Evolutionary conservation across 768 basidiomycete species (phyloP), one percentile per base, ranked within the genome.

Genomic region (Tulasnella sp.): DNA sequence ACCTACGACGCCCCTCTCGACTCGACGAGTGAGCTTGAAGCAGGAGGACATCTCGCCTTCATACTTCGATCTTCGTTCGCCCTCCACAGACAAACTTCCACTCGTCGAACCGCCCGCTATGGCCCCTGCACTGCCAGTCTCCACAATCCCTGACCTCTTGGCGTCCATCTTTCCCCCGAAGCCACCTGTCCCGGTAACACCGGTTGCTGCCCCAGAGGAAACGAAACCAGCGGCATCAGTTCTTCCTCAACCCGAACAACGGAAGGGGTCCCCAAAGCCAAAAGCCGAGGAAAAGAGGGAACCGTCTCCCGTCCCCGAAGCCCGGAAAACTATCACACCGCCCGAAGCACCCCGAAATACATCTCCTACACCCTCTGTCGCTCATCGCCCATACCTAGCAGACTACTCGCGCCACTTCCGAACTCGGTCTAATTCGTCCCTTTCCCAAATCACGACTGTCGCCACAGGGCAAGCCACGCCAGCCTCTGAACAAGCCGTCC

Each of bases 361-460:
- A 18, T 72, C 71, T 26, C 71, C 71, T 13, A 40, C 37, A 35
- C 71, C 71, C 26, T 72, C 71, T 9, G 23, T 42, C 44, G 39
- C 71, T 32, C 71, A 72, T 72, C 71, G 71, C 16, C 71, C 71
- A 37, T 72, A 72, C 39, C 71, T 72, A 29, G 39, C 71, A 1
- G 71, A 72, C 44, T 72, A 72, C 39, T 72, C 71, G 35, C 71
- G 71, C 16, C 71, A 72, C 37, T 72, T 72, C 37, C 39, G 71
- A 32, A 40, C 9, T 32, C 61, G 61, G 1, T 67, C 61, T 23
- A 67, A 67, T 26, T 67, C 61, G 4, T 67, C 61, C 29, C 10
- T 67, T 18, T 67, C 61, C 4, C 61, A 67, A 67, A 67, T 67
- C 61, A 67, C 61, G 5, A 35, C 29, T 10, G 61, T 29, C 32